Conservation (phyloP, 2,329 filamentous ascomycete species). For the Epichloe festucae region DNA sequence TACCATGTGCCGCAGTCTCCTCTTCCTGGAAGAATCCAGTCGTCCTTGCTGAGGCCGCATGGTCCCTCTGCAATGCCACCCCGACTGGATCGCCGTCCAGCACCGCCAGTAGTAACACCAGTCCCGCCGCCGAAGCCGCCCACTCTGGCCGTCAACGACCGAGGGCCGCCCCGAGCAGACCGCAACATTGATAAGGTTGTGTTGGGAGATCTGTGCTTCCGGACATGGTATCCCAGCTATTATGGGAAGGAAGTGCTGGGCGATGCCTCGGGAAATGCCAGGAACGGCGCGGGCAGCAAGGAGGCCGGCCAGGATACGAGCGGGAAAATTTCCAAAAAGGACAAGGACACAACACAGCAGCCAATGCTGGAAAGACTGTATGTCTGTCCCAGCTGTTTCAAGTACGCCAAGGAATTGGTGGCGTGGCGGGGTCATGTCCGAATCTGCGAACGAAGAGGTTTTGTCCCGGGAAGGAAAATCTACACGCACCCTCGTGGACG, state of each 20-base stretch:
- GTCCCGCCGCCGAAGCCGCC: constrained; percentile 24
- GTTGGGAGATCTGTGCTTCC: constrained; percentile 70
- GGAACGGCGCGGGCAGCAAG: constrained; percentile 14
- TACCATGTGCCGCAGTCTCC: constrained; percentile 26
- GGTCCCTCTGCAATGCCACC: constrained; percentile 20
- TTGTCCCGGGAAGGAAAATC: constrained; percentile 55
- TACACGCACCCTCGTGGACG: constrained; percentile 49
- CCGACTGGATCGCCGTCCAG: constrained; percentile 15
- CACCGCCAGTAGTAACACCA: constrained; percentile 18
- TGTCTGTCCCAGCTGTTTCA: constrained; percentile 89
- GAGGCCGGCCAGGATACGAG: constrained; percentile 16
- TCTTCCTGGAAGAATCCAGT: constrained; percentile 12
- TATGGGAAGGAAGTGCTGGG: constrained; percentile 62
- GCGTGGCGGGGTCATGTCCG: constrained; percentile 46
- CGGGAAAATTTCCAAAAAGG: constrained; percentile 19
- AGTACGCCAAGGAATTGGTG: constrained; percentile 59
- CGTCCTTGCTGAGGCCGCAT: constrained; percentile 21
- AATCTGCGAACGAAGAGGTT: constrained; percentile 37
- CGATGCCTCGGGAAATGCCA: constrained; percentile 25
- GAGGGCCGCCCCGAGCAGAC: constrained; percentile 33
- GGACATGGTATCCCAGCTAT: constrained; percentile 86
- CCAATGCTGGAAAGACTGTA: constrained; percentile 57
- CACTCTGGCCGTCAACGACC: constrained; percentile 14
- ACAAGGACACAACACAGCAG: constrained; percentile 19
- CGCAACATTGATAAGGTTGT: constrained; percentile 82